phyloP scores from a whole-genome alignment of 2,329 filamentous ascomycete genomes.

The Thermothelomyces thermophilus region DNA sequence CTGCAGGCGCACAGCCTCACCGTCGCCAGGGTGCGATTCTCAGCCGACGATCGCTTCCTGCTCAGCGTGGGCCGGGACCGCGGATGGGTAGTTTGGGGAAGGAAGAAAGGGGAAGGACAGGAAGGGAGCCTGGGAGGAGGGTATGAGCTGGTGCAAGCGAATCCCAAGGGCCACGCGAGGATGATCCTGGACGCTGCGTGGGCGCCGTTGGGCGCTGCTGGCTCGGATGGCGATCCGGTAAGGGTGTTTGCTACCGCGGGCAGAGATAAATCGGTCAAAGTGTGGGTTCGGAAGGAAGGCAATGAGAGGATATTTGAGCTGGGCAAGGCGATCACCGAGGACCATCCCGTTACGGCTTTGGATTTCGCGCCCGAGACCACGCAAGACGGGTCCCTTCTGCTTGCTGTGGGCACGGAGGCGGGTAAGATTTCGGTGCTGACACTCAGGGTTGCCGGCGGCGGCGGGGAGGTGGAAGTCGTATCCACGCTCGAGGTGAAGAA shows the following conservation, averaged over 20 bases:
- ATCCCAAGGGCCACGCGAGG: constrained; percentile 78
- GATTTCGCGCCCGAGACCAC: constrained; percentile 49
- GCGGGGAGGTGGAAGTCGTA: constrained; percentile 29
- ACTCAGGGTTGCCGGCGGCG: constrained; percentile 33
- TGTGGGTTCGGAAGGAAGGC: constrained; percentile 48
- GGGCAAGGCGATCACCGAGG: constrained; percentile 46
- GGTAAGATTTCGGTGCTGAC: constrained; percentile 41
- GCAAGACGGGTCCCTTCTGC: constrained; percentile 30
- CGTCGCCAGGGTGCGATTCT: constrained; percentile 76
- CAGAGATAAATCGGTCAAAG: constrained; percentile 75
- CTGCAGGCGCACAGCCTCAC: constrained; percentile 83
- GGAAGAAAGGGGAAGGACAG: constrained; percentile 10
- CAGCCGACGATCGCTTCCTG: constrained; percentile 62
- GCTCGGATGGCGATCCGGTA: constrained; percentile 17
- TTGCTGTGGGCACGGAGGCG: constrained; percentile 54
- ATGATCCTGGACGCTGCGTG: constrained; percentile 91
- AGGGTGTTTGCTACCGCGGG: constrained; percentile 77
- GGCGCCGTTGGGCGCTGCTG: constrained; percentile 46
- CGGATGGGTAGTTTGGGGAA: constrained; percentile 71
- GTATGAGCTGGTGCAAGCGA: constrained; percentile 57
- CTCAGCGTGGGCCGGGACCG: constrained; percentile 87
- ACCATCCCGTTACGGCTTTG: constrained; percentile 62
- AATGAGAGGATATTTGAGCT: constrained; percentile 43
- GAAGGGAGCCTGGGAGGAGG: constrained; percentile 26
- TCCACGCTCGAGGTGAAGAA: constrained; percentile 31